Percentiles rank a stretch among this genome's conserved stretches.
Evolutionary conservation across 371 early-diverging fungal genomes (phyloP).

Genomic region (Apophysomyces sp.): DNA sequence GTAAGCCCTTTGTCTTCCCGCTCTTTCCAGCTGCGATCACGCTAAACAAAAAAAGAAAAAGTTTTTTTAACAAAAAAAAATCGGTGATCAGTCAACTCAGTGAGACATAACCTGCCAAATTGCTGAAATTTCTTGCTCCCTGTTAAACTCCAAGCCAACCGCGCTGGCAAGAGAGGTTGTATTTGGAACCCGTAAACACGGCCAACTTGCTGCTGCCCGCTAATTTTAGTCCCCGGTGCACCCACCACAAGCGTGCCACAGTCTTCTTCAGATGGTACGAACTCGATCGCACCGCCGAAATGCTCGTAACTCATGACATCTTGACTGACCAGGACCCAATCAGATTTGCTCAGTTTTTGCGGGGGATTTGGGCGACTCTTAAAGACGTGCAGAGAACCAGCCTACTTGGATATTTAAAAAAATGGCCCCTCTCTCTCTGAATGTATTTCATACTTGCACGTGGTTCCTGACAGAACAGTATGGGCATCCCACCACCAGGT

Average conservation of each 20-base stretch:
- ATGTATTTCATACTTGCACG: constrained; percentile 30
- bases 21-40: constrained; percentile 2
- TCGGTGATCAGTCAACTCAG: neutral
- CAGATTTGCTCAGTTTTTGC: constrained; percentile 9
- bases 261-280: constrained; percentile 1
- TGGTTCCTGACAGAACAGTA: constrained; percentile 28
- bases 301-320: constrained; percentile 23
- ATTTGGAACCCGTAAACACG: constrained; percentile 39
- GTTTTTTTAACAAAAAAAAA: neutral
- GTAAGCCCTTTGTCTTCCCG: constrained; percentile 5
- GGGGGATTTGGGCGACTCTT: constrained; percentile 11
- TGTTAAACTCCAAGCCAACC: constrained; percentile 29
- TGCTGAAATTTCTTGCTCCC: constrained; percentile 43
- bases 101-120: constrained; percentile 40
- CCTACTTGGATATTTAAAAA: constrained; percentile 20
- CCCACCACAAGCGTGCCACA: constrained; percentile 22
- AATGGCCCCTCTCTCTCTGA: neutral
- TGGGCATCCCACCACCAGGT: constrained; percentile 76
- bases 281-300: constrained; percentile 32
- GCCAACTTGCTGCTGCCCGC: constrained; percentile 26
- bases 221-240: constrained; percentile 28
- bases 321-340: constrained; percentile 19
- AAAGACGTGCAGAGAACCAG: constrained; percentile 25
- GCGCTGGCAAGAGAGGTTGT: neutral
- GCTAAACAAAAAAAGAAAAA: neutral